Base-by-base conservation (phyloP, 768 basidiomycete genomes). In the Pisolithus marmoratus region DNA sequence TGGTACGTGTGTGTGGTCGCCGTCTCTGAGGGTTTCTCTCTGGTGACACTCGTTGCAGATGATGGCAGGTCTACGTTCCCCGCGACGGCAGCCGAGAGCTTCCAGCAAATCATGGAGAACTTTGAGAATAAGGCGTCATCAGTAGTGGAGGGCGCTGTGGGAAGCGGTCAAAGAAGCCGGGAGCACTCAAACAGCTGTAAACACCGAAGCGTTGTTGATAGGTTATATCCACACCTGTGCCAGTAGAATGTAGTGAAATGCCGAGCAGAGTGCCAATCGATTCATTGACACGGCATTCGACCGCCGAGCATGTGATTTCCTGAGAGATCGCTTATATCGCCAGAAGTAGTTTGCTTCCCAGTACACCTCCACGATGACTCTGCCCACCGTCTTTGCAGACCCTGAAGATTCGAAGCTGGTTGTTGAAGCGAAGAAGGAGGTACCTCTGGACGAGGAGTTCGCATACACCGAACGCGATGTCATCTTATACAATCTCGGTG, bases 401-500 rank as follows among this genome's bases (percentile, higher is more conserved):
- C 70, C 82, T 2, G 87, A 93, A 64, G 95, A 99, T 65, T 80
- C 92, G 1, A 75, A 84, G 43, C 70, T 92, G 50, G 90, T 98
- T 50, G 81, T 73, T 5, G 81, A 91, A 38, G 93, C 89, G 24
- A 97, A 98, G 77, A 79, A 77, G 63, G 68, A 69, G 19, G 63
- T 74, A 2, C 63, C 73, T 0, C 76, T 83, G 5, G 74, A 81
- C 5, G 72, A 76, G 38, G 79, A 82, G 38, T 94, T 81, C 70
- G 75, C 66, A 20, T 99, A 89, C 69, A 83, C 85, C 8, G 93
- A 96, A 74, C 80, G 89, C 26, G 94, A 98, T 63, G 82, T 97
- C 36, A 87, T 96, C 56, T 74, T 98, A 9, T 99, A 98, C 74
- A 97, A 97, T 70, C 76, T 98, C 34, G 94, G 95, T 36, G 71